These are phyloP conservation scores for Oryza australiensis DNA, from an alignment of 176 grass and related monocot species.

Conservation along the genomic window DNA sequence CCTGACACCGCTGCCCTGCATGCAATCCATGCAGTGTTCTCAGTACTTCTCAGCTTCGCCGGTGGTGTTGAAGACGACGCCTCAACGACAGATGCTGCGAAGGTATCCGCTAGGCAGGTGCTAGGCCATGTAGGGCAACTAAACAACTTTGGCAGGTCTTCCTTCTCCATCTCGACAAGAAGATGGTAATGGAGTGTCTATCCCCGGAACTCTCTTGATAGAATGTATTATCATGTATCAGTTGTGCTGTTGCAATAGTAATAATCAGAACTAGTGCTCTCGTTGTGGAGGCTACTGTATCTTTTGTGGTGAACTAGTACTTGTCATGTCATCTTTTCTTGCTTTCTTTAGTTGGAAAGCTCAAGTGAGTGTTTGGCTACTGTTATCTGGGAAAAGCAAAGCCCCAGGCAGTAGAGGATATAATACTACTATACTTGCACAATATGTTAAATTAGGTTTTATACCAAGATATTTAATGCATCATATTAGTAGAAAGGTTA, in stretches of 20 bases:
- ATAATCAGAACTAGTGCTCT: not conserved
- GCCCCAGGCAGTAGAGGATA: not conserved
- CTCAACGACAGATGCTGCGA: not conserved
- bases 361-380: not conserved
- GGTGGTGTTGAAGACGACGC: not conserved
- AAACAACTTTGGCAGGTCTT: constrained; percentile 62
- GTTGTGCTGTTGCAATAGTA: not conserved
- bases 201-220: not conserved
- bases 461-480: not conserved
- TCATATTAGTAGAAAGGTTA: not conserved
- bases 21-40: constrained; percentile 6
- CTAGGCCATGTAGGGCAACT: constrained; percentile 64
- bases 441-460: not conserved
- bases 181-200: constrained; percentile 27
- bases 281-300: not conserved
- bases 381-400: not conserved
- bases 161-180: not conserved
- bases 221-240: constrained; percentile 26
- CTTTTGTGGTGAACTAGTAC: not conserved
- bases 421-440: not conserved
- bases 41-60: not conserved
- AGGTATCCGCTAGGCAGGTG: constrained; percentile 27
- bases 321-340: not conserved
- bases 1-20: constrained; percentile 3
- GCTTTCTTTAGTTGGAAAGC: not conserved